Evolutionary conservation across 345 rosid species (phyloP).

Genomic region (Abelmoschus esculentus): DNA sequence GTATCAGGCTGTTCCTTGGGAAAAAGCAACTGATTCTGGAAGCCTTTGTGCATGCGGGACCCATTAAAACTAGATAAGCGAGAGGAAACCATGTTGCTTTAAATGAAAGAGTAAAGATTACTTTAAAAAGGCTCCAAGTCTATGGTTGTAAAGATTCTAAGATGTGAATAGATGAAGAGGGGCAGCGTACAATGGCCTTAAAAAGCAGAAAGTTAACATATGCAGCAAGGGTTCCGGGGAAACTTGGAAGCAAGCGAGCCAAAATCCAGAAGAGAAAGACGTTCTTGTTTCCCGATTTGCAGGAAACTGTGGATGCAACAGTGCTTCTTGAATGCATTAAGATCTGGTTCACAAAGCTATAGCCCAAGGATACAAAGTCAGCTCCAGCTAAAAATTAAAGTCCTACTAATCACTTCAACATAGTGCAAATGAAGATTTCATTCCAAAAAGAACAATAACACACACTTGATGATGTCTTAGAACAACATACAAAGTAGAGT

Average conservation of each 20-base stretch:
- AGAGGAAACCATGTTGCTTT: constrained; percentile 21
- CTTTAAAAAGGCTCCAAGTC: constrained; percentile 2
- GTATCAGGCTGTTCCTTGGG: constrained; percentile 26
- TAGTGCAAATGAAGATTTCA: neutral
- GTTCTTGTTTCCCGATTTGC: constrained; percentile 53
- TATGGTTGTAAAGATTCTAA: constrained; percentile 14
- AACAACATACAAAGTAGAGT: neutral
- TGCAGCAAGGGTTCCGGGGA: constrained; percentile 23
- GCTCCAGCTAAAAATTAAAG: neutral
- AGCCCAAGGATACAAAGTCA: constrained; percentile 1
- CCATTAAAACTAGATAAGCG: constrained; percentile 29
- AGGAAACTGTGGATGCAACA: constrained; percentile 50
- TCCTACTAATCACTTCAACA: neutral
- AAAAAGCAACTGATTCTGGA: constrained; percentile 27
- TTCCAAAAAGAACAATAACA: neutral
- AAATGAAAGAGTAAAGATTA: neutral
- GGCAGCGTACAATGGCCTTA: constrained; percentile 29
- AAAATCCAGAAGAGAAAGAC: constrained; percentile 41
- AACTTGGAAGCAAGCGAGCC: constrained; percentile 40
- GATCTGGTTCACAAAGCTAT: constrained; percentile 19
- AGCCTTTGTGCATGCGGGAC: constrained; percentile 14
- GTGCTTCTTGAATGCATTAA: constrained; percentile 44
- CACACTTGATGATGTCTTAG: neutral
- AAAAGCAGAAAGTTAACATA: constrained; percentile 27
- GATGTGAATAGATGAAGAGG: constrained; percentile 14